Evolutionary conservation across 352 stramenopile genomes (phyloP).

Genomic region (Pythium sp.): DNA sequence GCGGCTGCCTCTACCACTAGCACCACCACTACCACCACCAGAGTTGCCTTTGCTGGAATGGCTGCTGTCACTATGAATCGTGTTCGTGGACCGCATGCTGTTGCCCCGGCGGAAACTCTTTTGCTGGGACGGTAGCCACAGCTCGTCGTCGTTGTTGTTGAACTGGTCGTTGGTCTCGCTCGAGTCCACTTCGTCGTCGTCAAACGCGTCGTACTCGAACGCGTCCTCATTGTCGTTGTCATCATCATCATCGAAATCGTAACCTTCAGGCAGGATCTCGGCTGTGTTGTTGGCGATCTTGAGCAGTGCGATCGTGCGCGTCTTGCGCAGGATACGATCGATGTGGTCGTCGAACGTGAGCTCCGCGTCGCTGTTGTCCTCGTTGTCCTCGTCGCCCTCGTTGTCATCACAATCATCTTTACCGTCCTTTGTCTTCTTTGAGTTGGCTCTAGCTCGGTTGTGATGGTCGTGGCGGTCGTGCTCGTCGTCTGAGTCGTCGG

Average conservation of each 20-base stretch:
- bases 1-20: not conserved
- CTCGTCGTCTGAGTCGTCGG: conserved; percentile 37
- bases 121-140: conserved; percentile 9
- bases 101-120: conserved; percentile 32
- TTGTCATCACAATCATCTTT: conserved; percentile 8
- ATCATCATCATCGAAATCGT: conserved; percentile 44
- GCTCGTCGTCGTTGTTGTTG: not conserved
- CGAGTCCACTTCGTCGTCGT: conserved; percentile 11
- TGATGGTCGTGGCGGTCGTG: not conserved
- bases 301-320: conserved; percentile 60
- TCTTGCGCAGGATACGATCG: conserved; percentile 59
- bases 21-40: not conserved
- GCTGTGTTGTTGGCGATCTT: conserved; percentile 79
- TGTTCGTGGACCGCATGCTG: conserved; percentile 23
- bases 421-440: not conserved
- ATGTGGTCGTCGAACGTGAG: conserved; percentile 70
- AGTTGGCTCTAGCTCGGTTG: not conserved
- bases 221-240: conserved; percentile 8
- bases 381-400: conserved; percentile 8
- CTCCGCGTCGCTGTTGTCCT: conserved; percentile 7
- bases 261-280: conserved; percentile 38
- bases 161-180: conserved; percentile 17
- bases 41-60: conserved; percentile 2
- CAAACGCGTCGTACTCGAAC: conserved; percentile 18
- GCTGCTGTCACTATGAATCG: not conserved